Evolutionary conservation across 1,284 basidiomycete genomes (phyloP).

Genomic region (Xerocomus tenax): DNA sequence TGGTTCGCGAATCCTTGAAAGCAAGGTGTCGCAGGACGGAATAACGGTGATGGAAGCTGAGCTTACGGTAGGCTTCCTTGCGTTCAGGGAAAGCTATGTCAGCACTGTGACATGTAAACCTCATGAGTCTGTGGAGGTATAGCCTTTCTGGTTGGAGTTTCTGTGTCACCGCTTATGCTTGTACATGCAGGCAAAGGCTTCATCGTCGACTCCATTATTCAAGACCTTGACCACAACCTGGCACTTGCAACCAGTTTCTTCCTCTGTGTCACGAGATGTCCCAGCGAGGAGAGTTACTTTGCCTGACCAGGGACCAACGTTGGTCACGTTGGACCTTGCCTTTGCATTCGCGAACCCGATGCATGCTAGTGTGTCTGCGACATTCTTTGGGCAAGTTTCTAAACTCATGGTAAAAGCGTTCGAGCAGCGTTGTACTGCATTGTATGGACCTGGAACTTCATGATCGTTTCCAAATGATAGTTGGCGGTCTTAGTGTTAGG

Average conservation of each 20-base stretch:
- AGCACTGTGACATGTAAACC: constrained; percentile 77
- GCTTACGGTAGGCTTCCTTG: constrained; percentile 81
- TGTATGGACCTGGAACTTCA: constrained; percentile 46
- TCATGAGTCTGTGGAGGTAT: constrained; percentile 65
- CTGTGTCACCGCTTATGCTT: constrained; percentile 2
- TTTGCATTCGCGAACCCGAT: constrained; percentile 86
- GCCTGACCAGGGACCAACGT: constrained; percentile 44
- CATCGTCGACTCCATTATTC: constrained; percentile 79
- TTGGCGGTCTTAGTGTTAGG: not conserved
- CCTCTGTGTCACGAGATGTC: constrained; percentile 12
- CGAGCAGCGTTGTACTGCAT: constrained; percentile 66
- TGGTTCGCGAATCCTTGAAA: constrained; percentile 58
- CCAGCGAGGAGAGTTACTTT: not conserved
- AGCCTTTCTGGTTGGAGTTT: not conserved
- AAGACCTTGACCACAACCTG: constrained; percentile 77
- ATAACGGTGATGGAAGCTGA: constrained; percentile 69
- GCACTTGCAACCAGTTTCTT: constrained; percentile 58
- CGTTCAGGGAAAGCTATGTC: constrained; percentile 81
- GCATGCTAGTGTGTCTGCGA: constrained; percentile 71
- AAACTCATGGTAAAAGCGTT: constrained; percentile 89
- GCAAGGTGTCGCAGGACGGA: constrained; percentile 27
- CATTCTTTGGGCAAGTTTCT: constrained; percentile 82
- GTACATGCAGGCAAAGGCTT: constrained; percentile 55
- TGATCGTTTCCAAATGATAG: constrained; percentile 7
- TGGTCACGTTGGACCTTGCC: constrained; percentile 72